A percentile compares a stretch with the other conserved stretches of the same genome.
phyloP scores from a whole-genome alignment of 768 basidiomycete genomes.

The Kwoniella botswanensis region DNA sequence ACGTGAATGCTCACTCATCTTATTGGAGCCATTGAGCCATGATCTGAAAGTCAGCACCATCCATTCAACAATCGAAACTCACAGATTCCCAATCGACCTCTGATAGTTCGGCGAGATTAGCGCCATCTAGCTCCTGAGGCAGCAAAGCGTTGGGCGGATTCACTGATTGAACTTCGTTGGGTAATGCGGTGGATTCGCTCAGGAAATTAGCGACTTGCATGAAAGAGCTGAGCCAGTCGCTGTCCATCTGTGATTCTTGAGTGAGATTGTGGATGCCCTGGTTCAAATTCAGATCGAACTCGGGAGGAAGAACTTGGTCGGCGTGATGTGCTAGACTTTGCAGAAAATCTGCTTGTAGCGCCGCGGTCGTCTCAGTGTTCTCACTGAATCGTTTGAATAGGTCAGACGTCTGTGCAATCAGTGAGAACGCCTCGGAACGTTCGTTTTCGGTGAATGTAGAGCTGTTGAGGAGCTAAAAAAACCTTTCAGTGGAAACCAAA shows the following conservation, averaged over 20 bases:
- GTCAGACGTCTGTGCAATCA: slow-evolving; percentile 21
- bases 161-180: background rate
- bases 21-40: background rate
- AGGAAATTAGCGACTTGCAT: background rate
- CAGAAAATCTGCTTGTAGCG: slow-evolving; percentile 25
- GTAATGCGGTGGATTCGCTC: background rate
- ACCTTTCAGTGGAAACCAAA: background rate
- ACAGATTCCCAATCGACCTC: slow-evolving; percentile 13
- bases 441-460: slow-evolving; percentile 8
- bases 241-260: background rate
- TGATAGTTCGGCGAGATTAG: slow-evolving; percentile 3
- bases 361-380: slow-evolving; percentile 20
- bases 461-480: slow-evolving; percentile 27
- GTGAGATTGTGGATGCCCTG: background rate
- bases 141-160: background rate
- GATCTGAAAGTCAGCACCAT: slow-evolving; percentile 1
- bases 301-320: background rate
- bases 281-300: background rate
- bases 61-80: background rate
- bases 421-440: slow-evolving; percentile 4
- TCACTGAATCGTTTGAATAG: slow-evolving; percentile 17
- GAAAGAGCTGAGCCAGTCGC: background rate
- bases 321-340: slow-evolving; percentile 19
- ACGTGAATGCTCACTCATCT: background rate
- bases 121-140: background rate